These are phyloP conservation scores for Phytophthora brassicae DNA, from an alignment of 352 stramenopile genomes.

Conservation along the genomic window DNA sequence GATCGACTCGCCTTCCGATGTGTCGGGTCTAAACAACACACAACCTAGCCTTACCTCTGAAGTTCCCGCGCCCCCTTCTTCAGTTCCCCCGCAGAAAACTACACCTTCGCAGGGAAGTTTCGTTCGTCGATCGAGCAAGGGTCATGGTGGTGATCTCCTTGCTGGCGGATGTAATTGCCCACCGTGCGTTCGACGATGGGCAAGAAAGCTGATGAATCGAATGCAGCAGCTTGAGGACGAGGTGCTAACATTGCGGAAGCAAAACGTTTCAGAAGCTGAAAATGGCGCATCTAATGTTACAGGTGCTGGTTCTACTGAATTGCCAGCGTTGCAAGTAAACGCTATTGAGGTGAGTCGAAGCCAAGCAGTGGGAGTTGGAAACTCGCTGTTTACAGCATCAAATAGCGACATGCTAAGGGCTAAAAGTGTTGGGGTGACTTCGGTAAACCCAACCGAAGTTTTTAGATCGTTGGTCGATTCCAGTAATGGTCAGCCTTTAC, in stretches of 20 bases:
- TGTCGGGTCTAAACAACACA: slow-evolving; percentile 16
- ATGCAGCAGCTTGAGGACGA: slow-evolving; percentile 42
- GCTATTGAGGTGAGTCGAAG: neutral
- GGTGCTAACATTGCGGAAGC: slow-evolving; percentile 27
- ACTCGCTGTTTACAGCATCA: neutral
- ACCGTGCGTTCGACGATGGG: slow-evolving; percentile 37
- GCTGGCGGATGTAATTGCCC: slow-evolving; percentile 34
- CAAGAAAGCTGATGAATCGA: slow-evolving; percentile 34
- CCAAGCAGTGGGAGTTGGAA: neutral
- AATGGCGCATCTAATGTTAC: neutral
- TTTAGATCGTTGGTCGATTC: slow-evolving; percentile 7
- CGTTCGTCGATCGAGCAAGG: slow-evolving; percentile 19
- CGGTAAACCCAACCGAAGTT: slow-evolving; percentile 4
- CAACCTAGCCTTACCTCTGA: no score
- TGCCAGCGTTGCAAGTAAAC: neutral
- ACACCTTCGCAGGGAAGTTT: slow-evolving; percentile 13
- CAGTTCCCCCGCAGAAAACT: neutral
- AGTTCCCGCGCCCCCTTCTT: neutral
- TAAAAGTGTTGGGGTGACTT: neutral
- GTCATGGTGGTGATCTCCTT: slow-evolving; percentile 33
- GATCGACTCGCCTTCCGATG: slow-evolving; percentile 9
- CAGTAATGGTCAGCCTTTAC: neutral
- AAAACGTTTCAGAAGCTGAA: slow-evolving; percentile 1
- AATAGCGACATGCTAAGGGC: no score
- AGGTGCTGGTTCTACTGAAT: neutral